Percentiles rank a stretch among this genome's conserved stretches.
Conservation (phyloP, 192 early-diverging fungal species). For the Linnemannia zychae region DNA sequence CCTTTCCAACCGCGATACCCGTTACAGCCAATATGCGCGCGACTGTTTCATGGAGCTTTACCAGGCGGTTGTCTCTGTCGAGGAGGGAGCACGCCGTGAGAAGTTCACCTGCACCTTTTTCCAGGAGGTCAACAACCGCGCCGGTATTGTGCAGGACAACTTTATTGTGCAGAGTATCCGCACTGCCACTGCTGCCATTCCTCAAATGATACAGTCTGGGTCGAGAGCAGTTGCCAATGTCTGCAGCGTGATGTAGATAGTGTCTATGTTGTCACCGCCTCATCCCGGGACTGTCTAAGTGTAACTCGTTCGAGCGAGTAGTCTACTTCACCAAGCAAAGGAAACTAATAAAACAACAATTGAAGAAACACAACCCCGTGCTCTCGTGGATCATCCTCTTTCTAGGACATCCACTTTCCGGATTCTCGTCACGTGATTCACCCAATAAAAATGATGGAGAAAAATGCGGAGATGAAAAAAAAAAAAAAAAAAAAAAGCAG, state of each 20-base stretch:
- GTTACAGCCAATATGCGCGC: slow-evolving; percentile 61
- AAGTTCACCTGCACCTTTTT: slow-evolving; percentile 65
- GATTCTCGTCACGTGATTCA: not conserved
- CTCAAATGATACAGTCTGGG: slow-evolving; percentile 51
- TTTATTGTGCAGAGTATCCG: slow-evolving; percentile 63
- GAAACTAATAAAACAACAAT: too few species aligned
- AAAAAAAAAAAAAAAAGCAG: too few species aligned
- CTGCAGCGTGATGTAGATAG: slow-evolving; percentile 49
- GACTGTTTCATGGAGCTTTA: slow-evolving; percentile 61
- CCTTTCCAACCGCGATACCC: slow-evolving; percentile 59
- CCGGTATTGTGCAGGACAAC: slow-evolving; percentile 58
- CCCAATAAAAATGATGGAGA: not conserved
- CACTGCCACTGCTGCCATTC: slow-evolving; percentile 41
- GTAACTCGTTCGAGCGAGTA: too few species aligned
- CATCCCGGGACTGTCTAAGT: too few species aligned
- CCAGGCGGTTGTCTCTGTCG: slow-evolving; percentile 57
- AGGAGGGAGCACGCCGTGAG: slow-evolving; percentile 52
- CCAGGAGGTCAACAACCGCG: slow-evolving; percentile 58
- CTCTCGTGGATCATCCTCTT: too few species aligned
- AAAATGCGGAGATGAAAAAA: not conserved
- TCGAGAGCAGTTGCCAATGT: slow-evolving; percentile 49
- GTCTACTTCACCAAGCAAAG: too few species aligned
- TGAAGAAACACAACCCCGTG: too few species aligned
- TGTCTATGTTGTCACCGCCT: too few species aligned
- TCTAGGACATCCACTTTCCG: too few species aligned